These are phyloP conservation scores for Ophiostoma piceae DNA, from an alignment of 2,329 filamentous ascomycete species.

Conservation along the genomic window DNA sequence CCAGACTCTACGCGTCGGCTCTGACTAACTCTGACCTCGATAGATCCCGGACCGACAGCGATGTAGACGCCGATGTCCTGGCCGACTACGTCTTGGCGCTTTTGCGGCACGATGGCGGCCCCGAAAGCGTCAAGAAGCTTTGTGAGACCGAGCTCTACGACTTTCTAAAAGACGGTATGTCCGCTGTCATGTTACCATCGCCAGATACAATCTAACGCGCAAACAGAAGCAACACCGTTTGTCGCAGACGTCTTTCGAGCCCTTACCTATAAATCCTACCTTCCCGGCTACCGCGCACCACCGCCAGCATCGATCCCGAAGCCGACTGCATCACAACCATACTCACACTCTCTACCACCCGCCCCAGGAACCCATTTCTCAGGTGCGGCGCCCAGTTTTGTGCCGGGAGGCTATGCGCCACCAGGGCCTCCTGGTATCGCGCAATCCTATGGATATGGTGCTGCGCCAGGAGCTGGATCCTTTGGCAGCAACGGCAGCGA, in stretches of 20 bases:
- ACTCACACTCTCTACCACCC: background rate
- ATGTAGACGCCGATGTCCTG: constrained; percentile 75
- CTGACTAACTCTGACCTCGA: background rate
- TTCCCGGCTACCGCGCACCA: constrained; percentile 28
- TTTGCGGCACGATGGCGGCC: constrained; percentile 62
- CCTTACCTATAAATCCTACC: constrained; percentile 57
- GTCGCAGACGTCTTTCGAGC: constrained; percentile 66
- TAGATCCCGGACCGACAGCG: constrained; percentile 72
- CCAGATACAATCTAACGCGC: background rate
- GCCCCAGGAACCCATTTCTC: background rate
- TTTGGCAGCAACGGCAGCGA: constrained; percentile 25
- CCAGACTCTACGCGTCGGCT: background rate
- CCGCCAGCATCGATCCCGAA: background rate
- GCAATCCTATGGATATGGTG: background rate
- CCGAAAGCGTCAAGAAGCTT: constrained; percentile 58
- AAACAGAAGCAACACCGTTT: constrained; percentile 54
- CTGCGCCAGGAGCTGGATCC: background rate
- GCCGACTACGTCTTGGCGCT: constrained; percentile 81
- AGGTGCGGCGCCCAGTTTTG: background rate
- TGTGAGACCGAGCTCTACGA: constrained; percentile 69
- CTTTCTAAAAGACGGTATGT: constrained; percentile 63
- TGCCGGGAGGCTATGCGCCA: background rate
- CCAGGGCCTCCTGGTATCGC: background rate
- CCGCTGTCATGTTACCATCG: too few species aligned
- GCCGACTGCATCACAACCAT: background rate